Conservation (phyloP, 495 filamentous ascomycete species). For the Chaetomium fimeti region DNA sequence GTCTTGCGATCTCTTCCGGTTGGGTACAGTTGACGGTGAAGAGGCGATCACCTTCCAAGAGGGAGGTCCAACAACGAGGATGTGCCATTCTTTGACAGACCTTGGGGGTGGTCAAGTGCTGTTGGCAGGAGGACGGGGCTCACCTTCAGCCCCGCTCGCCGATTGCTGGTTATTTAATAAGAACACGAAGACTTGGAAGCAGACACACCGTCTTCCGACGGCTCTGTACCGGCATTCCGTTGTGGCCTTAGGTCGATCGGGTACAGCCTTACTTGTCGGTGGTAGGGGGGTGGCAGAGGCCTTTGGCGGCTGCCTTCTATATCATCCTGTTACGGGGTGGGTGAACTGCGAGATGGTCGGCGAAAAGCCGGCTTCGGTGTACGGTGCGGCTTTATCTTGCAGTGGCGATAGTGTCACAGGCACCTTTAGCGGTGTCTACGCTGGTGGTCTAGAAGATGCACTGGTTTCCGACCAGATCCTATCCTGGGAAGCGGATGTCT, state of each 20-base stretch:
- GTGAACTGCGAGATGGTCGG: conserved; percentile 38
- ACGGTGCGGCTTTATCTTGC: conserved; percentile 55
- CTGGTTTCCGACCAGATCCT: conserved; percentile 53
- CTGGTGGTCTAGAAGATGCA: conserved; percentile 67
- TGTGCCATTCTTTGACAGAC: conserved; percentile 75
- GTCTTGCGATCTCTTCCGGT: conserved; percentile 58
- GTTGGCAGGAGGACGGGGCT: conserved; percentile 74
- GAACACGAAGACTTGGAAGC: conserved; percentile 55
- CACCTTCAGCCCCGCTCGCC: conserved; percentile 61
- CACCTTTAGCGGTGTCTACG: conserved; percentile 56
- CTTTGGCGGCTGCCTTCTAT: conserved; percentile 64
- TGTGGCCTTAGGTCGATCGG: conserved; percentile 54
- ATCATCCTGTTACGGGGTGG: conserved; percentile 54
- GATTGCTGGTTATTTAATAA: conserved; percentile 72
- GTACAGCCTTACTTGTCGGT: conserved; percentile 37
- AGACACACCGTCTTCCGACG: conserved; percentile 58
- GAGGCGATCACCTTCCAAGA: conserved; percentile 30
- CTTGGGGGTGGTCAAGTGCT: conserved; percentile 52
- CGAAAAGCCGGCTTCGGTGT: conserved; percentile 50
- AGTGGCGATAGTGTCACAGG: conserved; percentile 18
- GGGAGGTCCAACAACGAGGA: conserved; percentile 53
- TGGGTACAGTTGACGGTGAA: conserved; percentile 20
- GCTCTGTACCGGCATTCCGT: conserved; percentile 74
- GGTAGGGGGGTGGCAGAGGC: conserved; percentile 33
- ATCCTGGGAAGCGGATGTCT: conserved; percentile 51